A percentile compares a stretch with the other conserved stretches of the same genome.
These are phyloP conservation scores for Sugiyamaella floridensis DNA, from an alignment of 805 yeast species.

Conservation along the genomic window DNA sequence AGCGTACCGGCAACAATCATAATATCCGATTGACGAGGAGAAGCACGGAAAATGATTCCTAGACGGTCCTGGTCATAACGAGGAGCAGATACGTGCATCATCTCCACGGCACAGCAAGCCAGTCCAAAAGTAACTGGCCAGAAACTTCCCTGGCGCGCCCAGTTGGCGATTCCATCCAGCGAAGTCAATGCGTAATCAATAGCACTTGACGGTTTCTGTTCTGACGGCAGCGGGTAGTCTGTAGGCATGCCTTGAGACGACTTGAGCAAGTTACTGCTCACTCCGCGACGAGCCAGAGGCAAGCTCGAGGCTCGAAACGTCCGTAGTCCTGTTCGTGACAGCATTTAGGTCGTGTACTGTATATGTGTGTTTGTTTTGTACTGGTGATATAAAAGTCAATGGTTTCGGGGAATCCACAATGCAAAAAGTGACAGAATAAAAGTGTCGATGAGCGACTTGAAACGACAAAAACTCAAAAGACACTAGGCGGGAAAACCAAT, in stretches of 20 bases:
- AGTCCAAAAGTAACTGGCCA: slow-evolving; percentile 92
- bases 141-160: slow-evolving; percentile 88
- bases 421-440: not conserved
- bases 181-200: slow-evolving; percentile 78
- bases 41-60: slow-evolving; percentile 89
- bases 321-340: not conserved
- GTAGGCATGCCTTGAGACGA: slow-evolving; percentile 41
- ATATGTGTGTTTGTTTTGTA: too few relatives aligned
- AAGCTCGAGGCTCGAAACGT: not conserved
- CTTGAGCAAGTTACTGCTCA: not conserved
- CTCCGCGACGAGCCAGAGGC: slow-evolving; percentile 1
- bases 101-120: slow-evolving; percentile 91
- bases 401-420: too few relatives aligned
- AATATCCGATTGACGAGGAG: slow-evolving; percentile 87
- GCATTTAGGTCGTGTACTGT: not conserved
- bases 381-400: too few relatives aligned
- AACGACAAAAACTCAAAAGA: not conserved
- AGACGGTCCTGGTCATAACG: slow-evolving; percentile 87
- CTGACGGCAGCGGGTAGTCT: slow-evolving; percentile 62
- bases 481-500: not conserved
- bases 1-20: slow-evolving; percentile 90
- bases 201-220: slow-evolving; percentile 52
- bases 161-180: slow-evolving; percentile 72
- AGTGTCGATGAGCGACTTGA: not conserved
- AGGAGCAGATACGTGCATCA: slow-evolving; percentile 91